phyloP scores from a whole-genome alignment of 805 yeast species.

The Scheffersomyces amazonensis region DNA sequence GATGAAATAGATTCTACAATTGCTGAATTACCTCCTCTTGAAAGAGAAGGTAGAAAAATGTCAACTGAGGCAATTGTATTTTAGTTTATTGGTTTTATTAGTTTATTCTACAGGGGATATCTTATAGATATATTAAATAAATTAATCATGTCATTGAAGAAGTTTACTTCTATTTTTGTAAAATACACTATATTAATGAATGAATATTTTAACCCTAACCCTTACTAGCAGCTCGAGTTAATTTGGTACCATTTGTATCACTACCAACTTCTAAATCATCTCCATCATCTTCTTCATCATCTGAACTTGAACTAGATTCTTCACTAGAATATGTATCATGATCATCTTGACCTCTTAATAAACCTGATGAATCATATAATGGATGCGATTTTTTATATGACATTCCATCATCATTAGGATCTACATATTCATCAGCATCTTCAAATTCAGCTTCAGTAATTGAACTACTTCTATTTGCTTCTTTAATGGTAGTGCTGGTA shows the following conservation, averaged over 20 bases:
- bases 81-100: too few relatives aligned
- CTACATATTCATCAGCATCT: slow-evolving; percentile 69
- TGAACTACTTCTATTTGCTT: slow-evolving; percentile 52
- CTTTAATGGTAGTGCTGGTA: too few relatives aligned
- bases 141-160: background rate
- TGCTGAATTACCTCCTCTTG: slow-evolving; percentile 32
- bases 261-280: slow-evolving; percentile 19
- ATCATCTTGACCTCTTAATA: slow-evolving; percentile 11
- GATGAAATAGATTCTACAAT: slow-evolving; percentile 20
- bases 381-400: slow-evolving; percentile 67
- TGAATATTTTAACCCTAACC: too few relatives aligned
- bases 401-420: slow-evolving; percentile 80
- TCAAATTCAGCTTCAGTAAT: slow-evolving; percentile 13
- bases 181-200: too few relatives aligned
- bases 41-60: slow-evolving; percentile 31
- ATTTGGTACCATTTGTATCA: slow-evolving; percentile 16
- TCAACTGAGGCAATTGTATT: slow-evolving; percentile 6
- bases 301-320: slow-evolving; percentile 26
- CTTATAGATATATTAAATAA: too few relatives aligned
- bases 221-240: slow-evolving; percentile 41
- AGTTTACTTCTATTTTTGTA: background rate
- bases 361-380: slow-evolving; percentile 47
- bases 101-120: too few relatives aligned
- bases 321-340: slow-evolving; percentile 27
- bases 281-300: slow-evolving; percentile 29